Evolutionary conservation across 2,329 filamentous ascomycete genomes (phyloP).

Genomic region (Claviceps sp.): DNA sequence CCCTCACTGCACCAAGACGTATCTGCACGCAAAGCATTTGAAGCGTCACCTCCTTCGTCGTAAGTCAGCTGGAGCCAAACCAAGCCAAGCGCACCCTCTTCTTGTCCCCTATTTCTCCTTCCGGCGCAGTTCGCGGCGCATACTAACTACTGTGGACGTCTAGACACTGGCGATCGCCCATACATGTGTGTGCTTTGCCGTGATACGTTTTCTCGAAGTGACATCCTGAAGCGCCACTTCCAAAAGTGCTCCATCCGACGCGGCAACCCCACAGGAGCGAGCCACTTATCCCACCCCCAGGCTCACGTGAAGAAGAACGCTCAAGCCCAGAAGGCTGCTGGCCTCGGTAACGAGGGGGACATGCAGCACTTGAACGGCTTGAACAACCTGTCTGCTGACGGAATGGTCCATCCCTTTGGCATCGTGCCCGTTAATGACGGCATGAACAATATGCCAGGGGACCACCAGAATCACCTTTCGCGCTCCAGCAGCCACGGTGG

Average conservation of each 20-base stretch:
- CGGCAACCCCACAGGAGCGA: conserved; percentile 89
- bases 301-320: conserved; percentile 73
- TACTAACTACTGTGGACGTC: conserved; percentile 15
- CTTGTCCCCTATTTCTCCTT: too few species aligned
- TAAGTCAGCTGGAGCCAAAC: conserved; percentile 41
- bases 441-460: conserved; percentile 45
- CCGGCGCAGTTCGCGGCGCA: conserved; percentile 13
- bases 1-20: conserved; percentile 96
- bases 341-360: conserved; percentile 38
- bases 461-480: conserved; percentile 45
- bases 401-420: conserved; percentile 43
- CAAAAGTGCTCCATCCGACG: conserved; percentile 96
- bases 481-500: conserved; percentile 45
- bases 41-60: conserved; percentile 92
- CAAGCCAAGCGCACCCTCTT: background rate
- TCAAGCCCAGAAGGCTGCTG: conserved; percentile 41
- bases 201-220: conserved; percentile 94
- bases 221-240: conserved; percentile 97
- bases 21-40: conserved; percentile 91
- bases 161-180: conserved; percentile 92
- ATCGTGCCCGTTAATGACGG: conserved; percentile 43
- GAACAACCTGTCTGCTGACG: conserved; percentile 42
- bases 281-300: conserved; percentile 85
- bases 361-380: conserved; percentile 49
- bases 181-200: conserved; percentile 98